phyloP scores from a whole-genome alignment of 2,329 filamentous ascomycete species.

The Neofusicoccum kwambonambiense region DNA sequence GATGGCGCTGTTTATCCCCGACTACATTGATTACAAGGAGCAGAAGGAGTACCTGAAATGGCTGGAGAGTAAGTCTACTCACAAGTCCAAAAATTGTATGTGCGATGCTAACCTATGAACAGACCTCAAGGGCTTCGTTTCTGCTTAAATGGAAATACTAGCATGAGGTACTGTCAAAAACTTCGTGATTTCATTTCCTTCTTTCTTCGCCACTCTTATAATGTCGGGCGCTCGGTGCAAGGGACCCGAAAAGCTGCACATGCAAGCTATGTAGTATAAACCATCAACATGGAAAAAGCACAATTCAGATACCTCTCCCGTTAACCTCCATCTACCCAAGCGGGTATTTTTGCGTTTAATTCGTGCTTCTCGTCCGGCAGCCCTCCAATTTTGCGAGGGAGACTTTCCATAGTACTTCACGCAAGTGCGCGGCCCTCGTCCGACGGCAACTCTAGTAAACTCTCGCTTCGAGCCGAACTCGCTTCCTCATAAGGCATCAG shows the following conservation, averaged over 20 bases:
- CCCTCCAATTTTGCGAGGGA: too few relatives aligned
- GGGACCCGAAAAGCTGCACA: neutral
- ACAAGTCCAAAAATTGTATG: neutral
- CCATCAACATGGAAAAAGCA: neutral
- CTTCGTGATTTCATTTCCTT: neutral
- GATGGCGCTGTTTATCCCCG: constrained; percentile 85
- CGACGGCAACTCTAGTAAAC: too few relatives aligned
- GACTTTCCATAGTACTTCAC: too few relatives aligned
- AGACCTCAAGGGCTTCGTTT: constrained; percentile 80
- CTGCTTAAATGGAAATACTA: neutral
- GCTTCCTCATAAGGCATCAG: neutral
- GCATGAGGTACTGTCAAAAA: neutral
- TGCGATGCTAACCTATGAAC: constrained; percentile 23
- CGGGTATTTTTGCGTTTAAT: too few relatives aligned
- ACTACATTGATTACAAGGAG: constrained; percentile 98
- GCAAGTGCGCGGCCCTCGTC: too few relatives aligned
- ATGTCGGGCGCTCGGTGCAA: neutral
- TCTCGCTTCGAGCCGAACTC: neutral
- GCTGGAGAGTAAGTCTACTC: constrained; percentile 59
- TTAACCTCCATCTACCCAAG: neutral
- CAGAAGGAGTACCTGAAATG: constrained; percentile 94
- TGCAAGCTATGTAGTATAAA: constrained; percentile 11
- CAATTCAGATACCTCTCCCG: constrained; percentile 3
- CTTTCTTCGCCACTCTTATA: constrained; percentile 2
- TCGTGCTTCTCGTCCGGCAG: too few relatives aligned